phyloP scores from a whole-genome alignment of 331 rosid genomes.

The Malus hybrid region DNA sequence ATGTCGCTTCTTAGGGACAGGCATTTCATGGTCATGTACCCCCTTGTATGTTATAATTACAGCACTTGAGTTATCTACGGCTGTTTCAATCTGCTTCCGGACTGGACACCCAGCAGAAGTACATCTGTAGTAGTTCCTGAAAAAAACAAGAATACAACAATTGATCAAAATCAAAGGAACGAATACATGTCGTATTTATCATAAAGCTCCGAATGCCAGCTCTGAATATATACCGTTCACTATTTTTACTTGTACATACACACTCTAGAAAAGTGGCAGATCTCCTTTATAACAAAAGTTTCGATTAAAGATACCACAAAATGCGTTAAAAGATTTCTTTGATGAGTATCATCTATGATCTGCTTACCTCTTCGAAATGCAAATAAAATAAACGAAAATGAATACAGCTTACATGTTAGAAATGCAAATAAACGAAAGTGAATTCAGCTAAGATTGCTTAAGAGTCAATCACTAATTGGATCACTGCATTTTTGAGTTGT shows the following conservation, averaged over 20 bases:
- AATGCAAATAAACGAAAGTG: neutral
- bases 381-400: neutral
- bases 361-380: neutral
- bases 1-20: constrained; percentile 92
- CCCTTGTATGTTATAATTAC: constrained; percentile 87
- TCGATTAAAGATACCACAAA: neutral
- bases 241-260: neutral
- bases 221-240: neutral
- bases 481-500: neutral
- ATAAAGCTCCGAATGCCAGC: neutral
- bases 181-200: no score
- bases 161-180: neutral
- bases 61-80: constrained; percentile 59
- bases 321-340: neutral
- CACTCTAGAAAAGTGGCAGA: neutral
- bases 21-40: constrained; percentile 90
- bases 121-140: constrained; percentile 96
- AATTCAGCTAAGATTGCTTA: neutral
- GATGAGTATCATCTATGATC: neutral
- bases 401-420: neutral
- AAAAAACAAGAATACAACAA: constrained; percentile 15
- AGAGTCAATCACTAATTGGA: neutral
- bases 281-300: neutral
- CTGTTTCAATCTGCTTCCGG: constrained; percentile 71
- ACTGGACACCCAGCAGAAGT: constrained; percentile 99